phyloP scores from a whole-genome alignment of 2,329 filamentous ascomycete genomes.

The Calonectria honghensis region DNA sequence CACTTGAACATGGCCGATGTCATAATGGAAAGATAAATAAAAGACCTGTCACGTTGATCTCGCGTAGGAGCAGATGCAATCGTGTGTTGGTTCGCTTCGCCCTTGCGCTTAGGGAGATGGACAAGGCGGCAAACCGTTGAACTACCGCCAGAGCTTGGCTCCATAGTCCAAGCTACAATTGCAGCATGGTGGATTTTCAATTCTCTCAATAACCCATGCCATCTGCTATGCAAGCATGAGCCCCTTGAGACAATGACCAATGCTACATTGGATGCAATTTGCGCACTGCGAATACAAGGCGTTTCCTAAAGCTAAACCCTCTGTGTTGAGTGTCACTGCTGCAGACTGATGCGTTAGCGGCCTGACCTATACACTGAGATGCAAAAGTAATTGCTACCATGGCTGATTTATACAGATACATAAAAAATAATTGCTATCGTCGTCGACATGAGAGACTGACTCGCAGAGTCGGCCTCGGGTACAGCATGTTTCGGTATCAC shows the following conservation, averaged over 20 bases:
- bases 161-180: background rate
- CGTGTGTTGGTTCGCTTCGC: background rate
- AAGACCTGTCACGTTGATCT: background rate
- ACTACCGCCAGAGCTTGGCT: background rate
- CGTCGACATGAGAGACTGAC: conserved; percentile 38
- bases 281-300: background rate
- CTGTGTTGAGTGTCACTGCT: background rate
- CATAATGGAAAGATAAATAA: background rate
- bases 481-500: conserved; percentile 43
- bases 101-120: background rate
- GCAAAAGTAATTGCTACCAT: background rate
- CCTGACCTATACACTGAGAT: background rate
- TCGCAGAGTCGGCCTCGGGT: conserved; percentile 39
- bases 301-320: background rate
- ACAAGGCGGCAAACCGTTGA: background rate
- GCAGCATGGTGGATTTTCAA: background rate
- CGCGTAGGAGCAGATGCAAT: too few species aligned
- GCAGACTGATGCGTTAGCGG: background rate
- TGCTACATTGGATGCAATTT: conserved; percentile 2
- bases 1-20: background rate
- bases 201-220: background rate
- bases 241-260: background rate
- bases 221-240: background rate
- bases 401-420: conserved; percentile 14
- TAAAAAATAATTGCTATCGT: conserved; percentile 42